Percentiles rank a stretch among this genome's conserved stretches.
Evolutionary conservation across 108 stramenopile genomes (phyloP).

Genomic region (Nannochloropsis salina): DNA sequence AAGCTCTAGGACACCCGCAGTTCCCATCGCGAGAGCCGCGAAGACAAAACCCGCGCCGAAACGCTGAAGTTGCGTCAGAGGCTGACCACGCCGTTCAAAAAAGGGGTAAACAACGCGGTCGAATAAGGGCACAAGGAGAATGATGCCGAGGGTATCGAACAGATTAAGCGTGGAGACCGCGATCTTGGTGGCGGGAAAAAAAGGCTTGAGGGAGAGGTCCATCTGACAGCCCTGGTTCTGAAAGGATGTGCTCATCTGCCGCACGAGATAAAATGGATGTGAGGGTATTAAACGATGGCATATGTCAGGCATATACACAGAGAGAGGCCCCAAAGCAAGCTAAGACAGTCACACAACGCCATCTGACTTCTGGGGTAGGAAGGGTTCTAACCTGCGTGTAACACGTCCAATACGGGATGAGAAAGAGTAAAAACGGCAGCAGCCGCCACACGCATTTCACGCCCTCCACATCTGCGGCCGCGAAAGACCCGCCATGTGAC

Average conservation of each 20-base stretch:
- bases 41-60: conserved; percentile 47
- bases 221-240: conserved; percentile 58
- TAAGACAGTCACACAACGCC: no score
- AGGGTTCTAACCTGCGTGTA: background rate
- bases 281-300: no score
- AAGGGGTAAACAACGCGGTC: conserved; percentile 42
- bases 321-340: no score
- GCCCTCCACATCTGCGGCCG: conserved; percentile 19
- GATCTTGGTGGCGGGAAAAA: conserved; percentile 18
- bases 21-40: conserved; percentile 44
- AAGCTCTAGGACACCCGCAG: conserved; percentile 47
- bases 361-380: no score
- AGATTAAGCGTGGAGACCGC: conserved; percentile 52
- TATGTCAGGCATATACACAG: no score
- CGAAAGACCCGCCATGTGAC: conserved; percentile 22
- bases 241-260: conserved; percentile 53
- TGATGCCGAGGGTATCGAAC: conserved; percentile 51
- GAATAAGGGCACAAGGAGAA: conserved; percentile 51
- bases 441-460: conserved; percentile 22
- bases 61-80: conserved; percentile 35
- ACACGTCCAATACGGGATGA: background rate
- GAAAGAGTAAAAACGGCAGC: conserved; percentile 25
- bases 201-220: conserved; percentile 37
- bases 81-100: conserved; percentile 18
- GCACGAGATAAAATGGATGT: no score